Percentiles rank a stretch among this genome's conserved stretches.
Evolutionary conservation across 208 protist genomes (phyloP).

Genomic region (Crithidia bombi): DNA sequence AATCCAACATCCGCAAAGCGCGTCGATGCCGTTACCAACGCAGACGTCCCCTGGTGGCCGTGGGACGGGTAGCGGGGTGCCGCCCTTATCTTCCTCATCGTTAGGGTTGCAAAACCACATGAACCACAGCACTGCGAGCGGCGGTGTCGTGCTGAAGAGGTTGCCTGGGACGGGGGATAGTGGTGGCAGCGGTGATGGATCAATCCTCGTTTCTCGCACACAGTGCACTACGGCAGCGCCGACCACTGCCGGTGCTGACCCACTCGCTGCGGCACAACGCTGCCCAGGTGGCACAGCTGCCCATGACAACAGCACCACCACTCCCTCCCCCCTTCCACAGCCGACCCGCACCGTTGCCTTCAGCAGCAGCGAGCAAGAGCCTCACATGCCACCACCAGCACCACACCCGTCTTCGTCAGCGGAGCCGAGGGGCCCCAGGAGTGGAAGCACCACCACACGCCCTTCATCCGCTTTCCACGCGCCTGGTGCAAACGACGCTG

Average conservation of each 20-base stretch:
- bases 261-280: not conserved
- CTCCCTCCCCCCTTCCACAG: not conserved
- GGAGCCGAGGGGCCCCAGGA: not conserved
- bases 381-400: not conserved
- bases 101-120: not conserved
- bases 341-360: not conserved
- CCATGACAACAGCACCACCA: not conserved
- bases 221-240: too few relatives aligned
- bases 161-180: not conserved
- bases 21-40: too few relatives aligned
- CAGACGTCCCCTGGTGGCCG: not conserved
- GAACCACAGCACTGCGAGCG: not conserved
- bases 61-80: not conserved
- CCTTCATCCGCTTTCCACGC: too few relatives aligned
- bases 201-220: too few relatives aligned
- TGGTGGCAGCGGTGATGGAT: not conserved
- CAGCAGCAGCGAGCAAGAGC: conserved; percentile 8
- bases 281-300: not conserved
- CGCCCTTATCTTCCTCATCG: not conserved
- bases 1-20: not conserved
- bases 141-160: not conserved
- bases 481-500: too few relatives aligned
- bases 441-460: too few relatives aligned
- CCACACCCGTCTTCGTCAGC: not conserved
- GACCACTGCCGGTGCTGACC: not conserved